Percentiles rank a stretch among this genome's conserved stretches.
Evolutionary conservation across 805 yeast genomes (phyloP).

Genomic region (Cyberlindnera nakhonratchasimensis): DNA sequence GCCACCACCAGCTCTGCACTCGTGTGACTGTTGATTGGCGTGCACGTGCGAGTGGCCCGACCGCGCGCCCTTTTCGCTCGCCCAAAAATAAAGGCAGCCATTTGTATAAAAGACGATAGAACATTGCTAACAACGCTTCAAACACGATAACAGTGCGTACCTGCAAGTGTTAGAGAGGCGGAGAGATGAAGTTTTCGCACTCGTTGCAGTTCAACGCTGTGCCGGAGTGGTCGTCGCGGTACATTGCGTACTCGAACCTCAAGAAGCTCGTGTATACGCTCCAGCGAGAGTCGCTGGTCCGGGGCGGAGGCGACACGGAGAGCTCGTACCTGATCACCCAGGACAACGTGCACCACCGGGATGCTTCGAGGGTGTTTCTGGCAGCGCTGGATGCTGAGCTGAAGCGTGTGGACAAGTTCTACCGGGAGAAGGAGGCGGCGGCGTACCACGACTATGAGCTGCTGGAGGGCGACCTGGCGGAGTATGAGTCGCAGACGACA

Average conservation of each 20-base stretch:
- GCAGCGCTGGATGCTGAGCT: conserved; percentile 77
- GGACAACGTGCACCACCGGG: conserved; percentile 33
- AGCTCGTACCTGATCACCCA: conserved; percentile 31
- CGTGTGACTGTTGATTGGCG: not conserved
- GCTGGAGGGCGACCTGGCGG: conserved; percentile 58
- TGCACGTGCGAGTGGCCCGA: not conserved
- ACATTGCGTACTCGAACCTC: conserved; percentile 83
- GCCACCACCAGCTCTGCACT: too few relatives aligned
- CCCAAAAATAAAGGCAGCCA: not conserved
- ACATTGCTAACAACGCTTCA: too few relatives aligned
- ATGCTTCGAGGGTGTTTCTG: conserved; percentile 57
- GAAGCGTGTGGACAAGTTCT: conserved; percentile 72
- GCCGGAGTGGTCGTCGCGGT: conserved; percentile 95
- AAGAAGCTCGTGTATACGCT: conserved; percentile 80
- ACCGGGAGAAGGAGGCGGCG: conserved; percentile 59
- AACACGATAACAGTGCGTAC: too few relatives aligned
- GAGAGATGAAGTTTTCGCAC: conserved; percentile 88
- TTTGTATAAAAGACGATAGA: too few relatives aligned
- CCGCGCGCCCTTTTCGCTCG: not conserved
- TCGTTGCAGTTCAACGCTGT: conserved; percentile 95
- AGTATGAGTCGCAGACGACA: conserved; percentile 42
- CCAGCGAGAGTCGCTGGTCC: conserved; percentile 55
- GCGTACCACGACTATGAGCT: conserved; percentile 51
- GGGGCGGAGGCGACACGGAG: conserved; percentile 20
- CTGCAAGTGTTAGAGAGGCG: too few relatives aligned